phyloP scores from a whole-genome alignment of 1,284 basidiomycete species.

The Malassezia psittaci region DNA sequence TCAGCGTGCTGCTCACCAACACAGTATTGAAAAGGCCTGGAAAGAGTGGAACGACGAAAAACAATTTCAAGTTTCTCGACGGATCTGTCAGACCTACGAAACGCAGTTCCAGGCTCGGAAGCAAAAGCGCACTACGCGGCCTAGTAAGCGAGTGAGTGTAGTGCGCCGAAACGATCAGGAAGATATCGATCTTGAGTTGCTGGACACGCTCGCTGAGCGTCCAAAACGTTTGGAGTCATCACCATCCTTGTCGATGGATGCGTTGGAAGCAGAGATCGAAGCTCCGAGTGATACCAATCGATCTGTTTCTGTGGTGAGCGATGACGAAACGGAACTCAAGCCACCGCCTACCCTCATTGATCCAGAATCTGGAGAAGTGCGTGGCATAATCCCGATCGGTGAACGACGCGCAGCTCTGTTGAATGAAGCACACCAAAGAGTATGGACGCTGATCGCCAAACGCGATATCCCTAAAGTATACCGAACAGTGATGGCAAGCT shows the following conservation, averaged over 20 bases:
- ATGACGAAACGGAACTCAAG: constrained; percentile 18
- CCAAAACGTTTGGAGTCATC: neutral
- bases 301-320: constrained; percentile 18
- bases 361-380: constrained; percentile 18
- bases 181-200: constrained; percentile 41
- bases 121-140: constrained; percentile 7
- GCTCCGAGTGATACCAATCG: constrained; percentile 17
- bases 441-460: constrained; percentile 46
- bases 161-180: constrained; percentile 19
- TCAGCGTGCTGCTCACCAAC: constrained; percentile 24
- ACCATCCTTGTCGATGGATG: constrained; percentile 16
- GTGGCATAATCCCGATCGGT: constrained; percentile 32
- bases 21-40: constrained; percentile 27
- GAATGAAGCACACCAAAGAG: constrained; percentile 40
- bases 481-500: constrained; percentile 39
- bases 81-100: constrained; percentile 32
- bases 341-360: constrained; percentile 20
- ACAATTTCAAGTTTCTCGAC: constrained; percentile 24
- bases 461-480: constrained; percentile 47
- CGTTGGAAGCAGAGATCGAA: constrained; percentile 17
- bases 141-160: neutral
- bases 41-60: constrained; percentile 17
- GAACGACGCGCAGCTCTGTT: constrained; percentile 32
- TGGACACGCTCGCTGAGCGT: constrained; percentile 33
- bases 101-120: constrained; percentile 26